Evolutionary conservation across 164 flowering plant genomes (phyloP).

Genomic region (Sextonia rubra): DNA sequence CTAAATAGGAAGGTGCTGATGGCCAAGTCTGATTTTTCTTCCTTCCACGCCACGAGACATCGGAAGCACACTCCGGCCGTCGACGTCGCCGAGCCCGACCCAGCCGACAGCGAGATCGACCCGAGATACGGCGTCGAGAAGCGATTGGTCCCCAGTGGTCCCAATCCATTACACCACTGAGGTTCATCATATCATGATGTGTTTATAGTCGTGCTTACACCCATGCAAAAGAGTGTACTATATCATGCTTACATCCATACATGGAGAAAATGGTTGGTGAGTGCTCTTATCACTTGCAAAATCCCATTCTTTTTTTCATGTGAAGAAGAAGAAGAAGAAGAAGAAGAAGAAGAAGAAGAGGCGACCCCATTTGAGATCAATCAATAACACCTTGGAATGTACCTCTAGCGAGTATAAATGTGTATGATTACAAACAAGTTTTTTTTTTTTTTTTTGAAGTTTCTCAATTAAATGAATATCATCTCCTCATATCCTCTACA

Average conservation of each 20-base stretch:
- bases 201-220: neutral
- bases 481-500: neutral
- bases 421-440: neutral
- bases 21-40: conserved; percentile 33
- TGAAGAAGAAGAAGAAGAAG: neutral
- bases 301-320: neutral
- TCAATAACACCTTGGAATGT: conserved; percentile 6
- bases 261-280: conserved; percentile 3
- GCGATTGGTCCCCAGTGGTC: conserved; percentile 82
- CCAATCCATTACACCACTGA: conserved; percentile 90
- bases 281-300: conserved; percentile 1
- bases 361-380: neutral
- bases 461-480: neutral
- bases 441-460: neutral
- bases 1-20: conserved; percentile 19
- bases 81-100: conserved; percentile 1
- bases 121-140: conserved; percentile 80
- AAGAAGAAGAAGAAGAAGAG: neutral
- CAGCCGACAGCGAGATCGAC: conserved; percentile 47
- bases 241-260: neutral
- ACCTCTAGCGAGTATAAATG: neutral
- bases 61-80: conserved; percentile 11
- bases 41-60: conserved; percentile 20
- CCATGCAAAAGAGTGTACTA: neutral
- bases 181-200: neutral